Evolutionary conservation across 1,284 basidiomycete species (phyloP).

Genomic region (Tylopilus sp.): DNA sequence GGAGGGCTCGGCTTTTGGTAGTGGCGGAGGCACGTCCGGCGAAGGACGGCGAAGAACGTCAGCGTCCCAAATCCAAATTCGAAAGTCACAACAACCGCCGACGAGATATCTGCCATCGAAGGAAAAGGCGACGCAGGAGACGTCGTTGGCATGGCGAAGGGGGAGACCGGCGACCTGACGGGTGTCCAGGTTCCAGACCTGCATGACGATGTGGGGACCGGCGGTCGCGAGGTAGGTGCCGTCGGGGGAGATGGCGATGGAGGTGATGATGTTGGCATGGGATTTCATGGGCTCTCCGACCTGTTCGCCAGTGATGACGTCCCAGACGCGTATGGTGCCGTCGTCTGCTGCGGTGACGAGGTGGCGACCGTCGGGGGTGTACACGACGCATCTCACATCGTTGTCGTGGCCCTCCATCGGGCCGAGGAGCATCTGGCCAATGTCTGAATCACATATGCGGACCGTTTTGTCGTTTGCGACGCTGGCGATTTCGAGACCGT

Average conservation of each 20-base stretch:
- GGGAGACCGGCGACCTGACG: constrained; percentile 18
- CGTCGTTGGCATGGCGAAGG: constrained; percentile 32
- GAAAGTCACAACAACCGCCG: constrained; percentile 32
- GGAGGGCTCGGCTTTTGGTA: constrained; percentile 6
- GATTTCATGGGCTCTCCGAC: constrained; percentile 34
- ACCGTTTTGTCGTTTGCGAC: constrained; percentile 33
- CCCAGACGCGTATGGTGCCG: constrained; percentile 32
- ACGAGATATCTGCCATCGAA: constrained; percentile 30
- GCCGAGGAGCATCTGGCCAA: constrained; percentile 29
- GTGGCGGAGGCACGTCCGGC: constrained; percentile 5
- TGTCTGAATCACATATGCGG: constrained; percentile 34
- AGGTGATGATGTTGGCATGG: constrained; percentile 31
- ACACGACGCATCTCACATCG: constrained; percentile 32
- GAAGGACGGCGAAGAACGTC: constrained; percentile 19
- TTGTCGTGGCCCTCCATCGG: constrained; percentile 32
- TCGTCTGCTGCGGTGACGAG: constrained; percentile 32
- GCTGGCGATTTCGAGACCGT: constrained; percentile 34
- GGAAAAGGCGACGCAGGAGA: constrained; percentile 33
- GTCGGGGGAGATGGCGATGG: constrained; percentile 34
- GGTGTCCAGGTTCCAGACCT: constrained; percentile 31
- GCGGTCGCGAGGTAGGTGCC: constrained; percentile 32
- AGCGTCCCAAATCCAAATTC: constrained; percentile 35
- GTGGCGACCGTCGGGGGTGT: constrained; percentile 28
- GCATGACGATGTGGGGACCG: constrained; percentile 30
- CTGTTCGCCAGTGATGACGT: constrained; percentile 29